Conservation (phyloP, 495 filamentous ascomycete genomes). For the Hyaloscypha hepaticicola region DNA sequence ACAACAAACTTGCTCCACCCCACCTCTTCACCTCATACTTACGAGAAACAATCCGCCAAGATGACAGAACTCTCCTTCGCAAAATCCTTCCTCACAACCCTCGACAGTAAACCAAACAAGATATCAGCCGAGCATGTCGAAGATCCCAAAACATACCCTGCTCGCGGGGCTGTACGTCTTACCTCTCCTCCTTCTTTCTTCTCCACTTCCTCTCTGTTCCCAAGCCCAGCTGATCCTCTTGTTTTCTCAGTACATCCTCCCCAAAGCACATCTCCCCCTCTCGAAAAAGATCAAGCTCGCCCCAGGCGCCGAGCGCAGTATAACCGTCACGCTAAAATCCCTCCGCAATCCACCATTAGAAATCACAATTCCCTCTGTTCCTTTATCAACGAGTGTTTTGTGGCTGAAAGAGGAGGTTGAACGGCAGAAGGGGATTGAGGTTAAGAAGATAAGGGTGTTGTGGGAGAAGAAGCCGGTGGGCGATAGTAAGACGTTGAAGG, state of each 20-base stretch:
- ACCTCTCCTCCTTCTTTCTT: neutral
- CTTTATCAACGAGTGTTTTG: slow-evolving; percentile 64
- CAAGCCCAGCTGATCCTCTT: slow-evolving; percentile 1
- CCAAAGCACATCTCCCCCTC: slow-evolving; percentile 43
- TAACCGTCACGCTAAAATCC: slow-evolving; percentile 68
- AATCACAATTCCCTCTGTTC: slow-evolving; percentile 55
- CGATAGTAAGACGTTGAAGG: slow-evolving; percentile 65
- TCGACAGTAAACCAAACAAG: slow-evolving; percentile 75
- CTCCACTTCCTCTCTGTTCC: slow-evolving; percentile 4
- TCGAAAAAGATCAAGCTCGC: slow-evolving; percentile 45
- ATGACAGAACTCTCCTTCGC: slow-evolving; percentile 89
- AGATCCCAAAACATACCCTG: slow-evolving; percentile 71
- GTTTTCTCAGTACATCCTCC: slow-evolving; percentile 52
- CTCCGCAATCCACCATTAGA: slow-evolving; percentile 69
- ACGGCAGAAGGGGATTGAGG: slow-evolving; percentile 45
- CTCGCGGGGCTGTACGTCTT: slow-evolving; percentile 64
- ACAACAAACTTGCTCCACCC: neutral
- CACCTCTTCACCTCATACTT: neutral
- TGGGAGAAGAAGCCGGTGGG: slow-evolving; percentile 77
- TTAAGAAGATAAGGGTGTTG: slow-evolving; percentile 79
- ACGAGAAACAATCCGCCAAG: slow-evolving; percentile 26
- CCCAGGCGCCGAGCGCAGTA: slow-evolving; percentile 45
- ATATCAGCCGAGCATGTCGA: slow-evolving; percentile 81
- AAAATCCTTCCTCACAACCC: slow-evolving; percentile 73
- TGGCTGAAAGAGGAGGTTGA: slow-evolving; percentile 67